These are phyloP conservation scores for Fraxinus latifolia DNA, from an alignment of 305 asterid genomes.

Conservation along the genomic window DNA sequence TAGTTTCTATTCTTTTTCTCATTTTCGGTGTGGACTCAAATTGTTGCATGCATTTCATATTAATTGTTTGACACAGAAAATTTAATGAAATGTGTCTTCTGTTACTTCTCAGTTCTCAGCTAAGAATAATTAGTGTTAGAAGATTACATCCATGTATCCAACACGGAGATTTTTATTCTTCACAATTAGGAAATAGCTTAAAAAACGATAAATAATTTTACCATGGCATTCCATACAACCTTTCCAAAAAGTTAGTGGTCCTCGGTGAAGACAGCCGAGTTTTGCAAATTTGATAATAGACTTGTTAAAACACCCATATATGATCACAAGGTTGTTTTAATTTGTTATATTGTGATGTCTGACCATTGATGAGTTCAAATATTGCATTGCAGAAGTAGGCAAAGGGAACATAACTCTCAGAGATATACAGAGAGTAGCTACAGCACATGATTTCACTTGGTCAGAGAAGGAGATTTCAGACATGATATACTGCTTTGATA, in stretches of 20 bases:
- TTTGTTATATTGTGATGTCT: background rate
- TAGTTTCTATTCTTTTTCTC: background rate
- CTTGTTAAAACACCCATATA: background rate
- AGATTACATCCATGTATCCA: background rate
- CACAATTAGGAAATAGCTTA: background rate
- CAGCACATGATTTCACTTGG: conserved; percentile 84
- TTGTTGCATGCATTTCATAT: background rate
- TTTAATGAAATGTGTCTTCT: background rate
- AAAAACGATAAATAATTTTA: background rate
- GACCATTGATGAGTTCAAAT: background rate
- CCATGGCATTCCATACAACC: background rate
- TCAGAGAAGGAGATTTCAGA: conserved; percentile 69
- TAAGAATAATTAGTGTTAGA: background rate
- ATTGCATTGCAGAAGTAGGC: conserved; percentile 57
- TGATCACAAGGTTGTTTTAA: background rate
- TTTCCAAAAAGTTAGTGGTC: background rate
- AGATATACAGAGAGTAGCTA: conserved; percentile 64
- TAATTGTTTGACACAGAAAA: background rate
- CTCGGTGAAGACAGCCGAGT: background rate
- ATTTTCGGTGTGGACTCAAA: background rate
- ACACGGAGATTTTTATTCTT: background rate
- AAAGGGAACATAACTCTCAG: conserved; percentile 54
- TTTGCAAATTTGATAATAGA: background rate
- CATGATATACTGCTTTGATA: conserved; percentile 70
- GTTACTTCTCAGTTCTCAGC: background rate